Base-by-base conservation (phyloP, 2,329 filamentous ascomycete species). In the Fusarium metavorans region DNA sequence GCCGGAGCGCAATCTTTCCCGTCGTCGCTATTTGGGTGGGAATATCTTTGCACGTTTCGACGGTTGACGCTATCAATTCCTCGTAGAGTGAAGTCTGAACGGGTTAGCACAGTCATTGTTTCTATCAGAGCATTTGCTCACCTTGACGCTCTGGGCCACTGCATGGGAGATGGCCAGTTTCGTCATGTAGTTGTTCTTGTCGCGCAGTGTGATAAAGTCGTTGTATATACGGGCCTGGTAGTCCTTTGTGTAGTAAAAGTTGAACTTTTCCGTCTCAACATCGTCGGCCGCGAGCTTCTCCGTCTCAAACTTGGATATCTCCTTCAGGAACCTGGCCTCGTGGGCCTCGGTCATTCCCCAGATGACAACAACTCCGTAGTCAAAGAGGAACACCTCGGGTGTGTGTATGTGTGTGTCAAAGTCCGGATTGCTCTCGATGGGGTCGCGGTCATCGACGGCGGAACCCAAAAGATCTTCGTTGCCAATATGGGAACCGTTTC, bases 221-320 rank as follows among this genome's bases (percentile, higher is more conserved):
- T 99, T 99, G 89, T 99, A 99, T 83, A 99, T 99, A 61, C 97
- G 93, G 25, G 97, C 95, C 84, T 99, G 97, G 82, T 99, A 99
- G 81, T 98, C 96, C 79, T 94, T 91, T 4, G 97, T 98, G 85
- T 99, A 98, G 87, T 99, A 99, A 83, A 98, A 99, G 83, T 99
- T 99, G 88, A 99, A 99, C 80, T 96, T 95, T 83, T 99, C 97
- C 56, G 95, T 94, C 85, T 99, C 96, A 34, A 98, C 92, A 77
- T 98, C 95, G 80, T 97, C 95, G 13, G 93, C 90, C 30, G 92
- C 92, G 58, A 98, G 88, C 82, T 98, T 98, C 81, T 98, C 96
- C 45, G 92, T 90, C 83, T 98, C 97, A 77, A 98, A 99, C 80
- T 97, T 98, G 66, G 94, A 91, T 71, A 99, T 93, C 79, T 99